These are phyloP conservation scores for Fusarium pseudocircinatum DNA, from an alignment of 2,329 filamentous ascomycete genomes.

Conservation along the genomic window DNA sequence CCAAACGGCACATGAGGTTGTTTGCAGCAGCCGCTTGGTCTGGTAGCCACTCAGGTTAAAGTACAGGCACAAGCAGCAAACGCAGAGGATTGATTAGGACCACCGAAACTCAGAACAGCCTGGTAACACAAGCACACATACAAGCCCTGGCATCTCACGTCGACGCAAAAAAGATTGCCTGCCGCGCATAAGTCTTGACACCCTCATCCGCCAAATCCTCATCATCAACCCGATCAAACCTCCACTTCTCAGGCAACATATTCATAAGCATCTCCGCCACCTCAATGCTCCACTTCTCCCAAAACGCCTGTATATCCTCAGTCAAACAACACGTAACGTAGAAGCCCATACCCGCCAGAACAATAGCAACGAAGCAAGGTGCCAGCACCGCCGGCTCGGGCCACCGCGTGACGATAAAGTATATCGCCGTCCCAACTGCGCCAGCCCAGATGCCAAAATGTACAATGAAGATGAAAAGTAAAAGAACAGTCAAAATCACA, in stretches of 20 bases:
- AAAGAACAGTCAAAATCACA: not conserved
- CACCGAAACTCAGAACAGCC: too few relatives aligned
- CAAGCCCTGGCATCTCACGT: not conserved
- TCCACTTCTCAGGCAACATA: conserved; percentile 11
- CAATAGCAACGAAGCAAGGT: conserved; percentile 40
- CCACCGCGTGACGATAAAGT: conserved; percentile 45
- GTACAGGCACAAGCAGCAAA: too few relatives aligned
- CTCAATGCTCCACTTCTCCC: not conserved
- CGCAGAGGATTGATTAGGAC: too few relatives aligned
- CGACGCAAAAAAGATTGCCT: conserved; percentile 11
- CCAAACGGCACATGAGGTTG: not conserved
- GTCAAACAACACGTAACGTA: conserved; percentile 16
- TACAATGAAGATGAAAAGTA: not conserved
- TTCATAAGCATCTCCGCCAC: not conserved
- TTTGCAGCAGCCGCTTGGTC: not conserved
- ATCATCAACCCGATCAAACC: conserved; percentile 20
- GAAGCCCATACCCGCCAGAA: conserved; percentile 13
- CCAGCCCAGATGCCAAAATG: conserved; percentile 36
- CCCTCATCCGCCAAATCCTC: conserved; percentile 26
- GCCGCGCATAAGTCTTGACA: conserved; percentile 46
- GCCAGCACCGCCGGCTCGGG: conserved; percentile 39
- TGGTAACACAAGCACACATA: not conserved
- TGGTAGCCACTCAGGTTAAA: too few relatives aligned
- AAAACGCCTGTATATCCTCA: not conserved
- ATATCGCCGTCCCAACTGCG: conserved; percentile 29